phyloP scores from a whole-genome alignment of 352 stramenopile species.

The Phytophthora kernoviae region DNA sequence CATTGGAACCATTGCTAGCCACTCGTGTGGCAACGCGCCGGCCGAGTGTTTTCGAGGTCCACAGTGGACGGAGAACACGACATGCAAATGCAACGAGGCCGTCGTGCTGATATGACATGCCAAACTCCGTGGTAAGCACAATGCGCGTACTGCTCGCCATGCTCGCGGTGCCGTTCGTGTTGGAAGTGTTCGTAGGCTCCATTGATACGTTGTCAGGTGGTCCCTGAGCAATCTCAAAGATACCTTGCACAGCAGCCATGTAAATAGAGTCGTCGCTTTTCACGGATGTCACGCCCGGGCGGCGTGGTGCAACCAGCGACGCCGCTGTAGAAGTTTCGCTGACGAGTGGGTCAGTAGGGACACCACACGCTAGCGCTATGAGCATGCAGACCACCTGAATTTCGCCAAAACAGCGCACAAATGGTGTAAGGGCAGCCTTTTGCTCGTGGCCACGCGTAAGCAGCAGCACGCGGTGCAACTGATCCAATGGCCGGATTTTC shows the following conservation, averaged over 20 bases:
- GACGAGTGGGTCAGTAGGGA: conserved; percentile 77
- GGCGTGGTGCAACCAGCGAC: conserved; percentile 53
- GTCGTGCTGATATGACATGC: conserved; percentile 89
- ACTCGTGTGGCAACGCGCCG: conserved; percentile 39
- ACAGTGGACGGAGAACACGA: conserved; percentile 80
- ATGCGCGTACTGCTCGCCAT: conserved; percentile 62
- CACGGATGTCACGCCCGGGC: conserved; percentile 30
- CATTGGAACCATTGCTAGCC: conserved; percentile 17
- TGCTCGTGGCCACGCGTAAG: conserved; percentile 71
- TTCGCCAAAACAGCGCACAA: conserved; percentile 84
- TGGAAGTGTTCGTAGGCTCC: conserved; percentile 24
- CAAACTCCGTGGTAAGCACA: conserved; percentile 85
- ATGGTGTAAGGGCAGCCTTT: conserved; percentile 67
- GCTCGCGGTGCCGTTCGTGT: conserved; percentile 28
- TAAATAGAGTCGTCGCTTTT: conserved; percentile 86
- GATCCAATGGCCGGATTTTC: conserved; percentile 89
- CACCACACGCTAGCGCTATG: conserved; percentile 84
- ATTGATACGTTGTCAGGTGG: conserved; percentile 40
- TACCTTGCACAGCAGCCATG: conserved; percentile 73
- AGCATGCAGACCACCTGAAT: conserved; percentile 90
- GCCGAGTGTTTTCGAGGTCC: conserved; percentile 66
- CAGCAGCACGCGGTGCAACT: conserved; percentile 80
- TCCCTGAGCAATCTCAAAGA: conserved; percentile 83
- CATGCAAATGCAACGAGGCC: conserved; percentile 81
- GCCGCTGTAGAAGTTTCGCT: conserved; percentile 58